Percentiles rank a stretch among this genome's conserved stretches.
Conservation (phyloP, 495 filamentous ascomycete genomes). For the Thermothielavioides terrestris region DNA sequence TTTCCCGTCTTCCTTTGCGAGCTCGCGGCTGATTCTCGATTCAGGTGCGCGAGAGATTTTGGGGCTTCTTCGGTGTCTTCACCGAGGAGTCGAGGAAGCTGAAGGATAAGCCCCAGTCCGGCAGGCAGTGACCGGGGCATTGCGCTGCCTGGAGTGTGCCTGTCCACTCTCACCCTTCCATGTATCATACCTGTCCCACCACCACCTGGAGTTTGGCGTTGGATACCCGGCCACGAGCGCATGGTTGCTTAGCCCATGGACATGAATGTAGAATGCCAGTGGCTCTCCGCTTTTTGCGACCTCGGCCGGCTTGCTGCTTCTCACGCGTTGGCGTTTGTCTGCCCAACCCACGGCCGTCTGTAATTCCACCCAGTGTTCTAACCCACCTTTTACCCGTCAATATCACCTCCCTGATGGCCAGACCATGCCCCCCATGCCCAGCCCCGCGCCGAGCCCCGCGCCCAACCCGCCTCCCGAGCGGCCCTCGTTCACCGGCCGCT, state of each 20-base stretch:
- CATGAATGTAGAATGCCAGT: neutral
- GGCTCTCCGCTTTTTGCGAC: neutral
- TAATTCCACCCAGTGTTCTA: neutral
- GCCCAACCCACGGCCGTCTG: neutral
- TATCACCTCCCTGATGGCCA: slow-evolving; percentile 48
- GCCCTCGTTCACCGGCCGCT: slow-evolving; percentile 54
- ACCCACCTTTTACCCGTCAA: neutral
- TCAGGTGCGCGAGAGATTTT: slow-evolving; percentile 21
- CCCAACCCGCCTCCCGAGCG: slow-evolving; percentile 25
- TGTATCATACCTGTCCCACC: slow-evolving; percentile 17
- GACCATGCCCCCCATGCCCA: slow-evolving; percentile 49
- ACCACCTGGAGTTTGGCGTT: slow-evolving; percentile 25
- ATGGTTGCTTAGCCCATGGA: slow-evolving; percentile 9
- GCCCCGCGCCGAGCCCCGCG: slow-evolving; percentile 31
- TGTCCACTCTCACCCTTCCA: neutral
- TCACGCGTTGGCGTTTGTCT: neutral
- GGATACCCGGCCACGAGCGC: slow-evolving; percentile 18
- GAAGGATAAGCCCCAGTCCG: neutral
- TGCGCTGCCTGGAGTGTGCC: neutral
- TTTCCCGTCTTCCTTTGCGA: neutral
- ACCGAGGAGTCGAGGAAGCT: slow-evolving; percentile 15
- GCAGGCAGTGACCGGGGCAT: neutral
- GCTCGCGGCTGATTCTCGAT: neutral
- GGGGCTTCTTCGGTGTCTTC: slow-evolving; percentile 20
- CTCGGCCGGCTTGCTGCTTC: neutral